Evolutionary conservation across 306 rosid species (phyloP).

Genomic region (Vicia sativa): DNA sequence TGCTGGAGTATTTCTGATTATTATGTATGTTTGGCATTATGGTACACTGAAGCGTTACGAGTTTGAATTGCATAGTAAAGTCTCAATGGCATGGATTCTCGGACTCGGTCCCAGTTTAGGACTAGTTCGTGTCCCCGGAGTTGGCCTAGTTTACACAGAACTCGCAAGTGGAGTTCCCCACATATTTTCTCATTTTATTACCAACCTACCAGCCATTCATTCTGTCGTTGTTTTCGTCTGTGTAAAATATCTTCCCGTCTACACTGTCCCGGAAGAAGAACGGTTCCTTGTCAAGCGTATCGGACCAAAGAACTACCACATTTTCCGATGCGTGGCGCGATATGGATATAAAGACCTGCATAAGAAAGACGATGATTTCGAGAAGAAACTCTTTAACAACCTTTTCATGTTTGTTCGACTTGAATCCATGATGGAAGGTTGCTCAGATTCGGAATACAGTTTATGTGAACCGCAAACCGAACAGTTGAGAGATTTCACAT

Average conservation of each 20-base stretch:
- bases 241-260: slow-evolving; percentile 91
- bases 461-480: slow-evolving; percentile 49
- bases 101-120: slow-evolving; percentile 97
- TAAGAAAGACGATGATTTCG: slow-evolving; percentile 83
- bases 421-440: slow-evolving; percentile 92
- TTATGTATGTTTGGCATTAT: slow-evolving; percentile 94
- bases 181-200: slow-evolving; percentile 95
- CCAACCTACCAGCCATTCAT: slow-evolving; percentile 95
- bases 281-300: slow-evolving; percentile 87
- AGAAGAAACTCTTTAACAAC: slow-evolving; percentile 77
- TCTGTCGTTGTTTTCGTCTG: slow-evolving; percentile 89
- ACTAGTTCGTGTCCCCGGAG: slow-evolving; percentile 95
- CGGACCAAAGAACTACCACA: slow-evolving; percentile 82
- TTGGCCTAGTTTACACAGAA: slow-evolving; percentile 92
- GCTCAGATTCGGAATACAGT: slow-evolving; percentile 84
- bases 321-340: slow-evolving; percentile 89
- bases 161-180: slow-evolving; percentile 94
- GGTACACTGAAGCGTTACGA: slow-evolving; percentile 77
- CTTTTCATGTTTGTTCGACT: slow-evolving; percentile 70
- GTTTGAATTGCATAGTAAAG: slow-evolving; percentile 87
- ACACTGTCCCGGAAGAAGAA: slow-evolving; percentile 89
- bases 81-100: slow-evolving; percentile 97
- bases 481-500: slow-evolving; percentile 45
- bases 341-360: slow-evolving; percentile 93
- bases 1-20: slow-evolving; percentile 66